A percentile compares a stretch with the other conserved stretches of the same genome.
Conservation (phyloP, 2,329 filamentous ascomycete species). For the Fusarium burgessii region DNA sequence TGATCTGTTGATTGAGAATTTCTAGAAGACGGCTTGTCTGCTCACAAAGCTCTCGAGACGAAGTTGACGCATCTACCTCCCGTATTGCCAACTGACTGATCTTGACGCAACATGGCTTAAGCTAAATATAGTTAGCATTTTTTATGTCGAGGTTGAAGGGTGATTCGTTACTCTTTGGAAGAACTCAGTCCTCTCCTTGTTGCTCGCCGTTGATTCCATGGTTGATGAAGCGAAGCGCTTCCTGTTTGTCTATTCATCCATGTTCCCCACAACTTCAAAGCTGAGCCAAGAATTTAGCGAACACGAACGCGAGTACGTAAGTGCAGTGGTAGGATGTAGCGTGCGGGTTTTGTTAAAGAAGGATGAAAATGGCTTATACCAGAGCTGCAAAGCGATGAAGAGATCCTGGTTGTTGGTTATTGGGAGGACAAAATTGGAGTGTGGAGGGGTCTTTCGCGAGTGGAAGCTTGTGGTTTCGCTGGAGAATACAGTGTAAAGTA, state of each 20-base stretch:
- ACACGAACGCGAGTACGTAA: conserved; percentile 31
- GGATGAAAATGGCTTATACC: not conserved
- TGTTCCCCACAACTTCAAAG: conserved; percentile 33
- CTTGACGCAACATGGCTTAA: conserved; percentile 72
- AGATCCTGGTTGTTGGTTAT: conserved; percentile 5
- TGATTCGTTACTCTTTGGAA: conserved; percentile 47
- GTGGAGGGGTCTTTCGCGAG: conserved; percentile 22
- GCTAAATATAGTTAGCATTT: conserved; percentile 54
- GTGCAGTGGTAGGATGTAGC: not conserved
- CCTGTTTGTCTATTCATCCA: conserved; percentile 36
- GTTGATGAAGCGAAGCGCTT: conserved; percentile 36
- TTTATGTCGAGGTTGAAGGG: not conserved
- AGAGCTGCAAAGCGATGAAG: not conserved
- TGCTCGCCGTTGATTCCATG: conserved; percentile 45
- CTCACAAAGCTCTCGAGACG: conserved; percentile 58
- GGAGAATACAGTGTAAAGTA: conserved; percentile 3
- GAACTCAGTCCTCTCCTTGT: conserved; percentile 47
- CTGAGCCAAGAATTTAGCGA: conserved; percentile 21
- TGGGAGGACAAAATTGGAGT: conserved; percentile 22
- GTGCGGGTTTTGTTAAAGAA: not conserved
- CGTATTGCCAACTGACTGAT: conserved; percentile 69
- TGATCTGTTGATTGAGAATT: conserved; percentile 60
- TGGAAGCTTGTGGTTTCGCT: conserved; percentile 1
- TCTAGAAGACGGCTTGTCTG: conserved; percentile 60
- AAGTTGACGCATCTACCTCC: conserved; percentile 56